A percentile compares a stretch with the other conserved stretches of the same genome.
Evolutionary conservation across 495 filamentous ascomycete species (phyloP).

Genomic region (Neurospora pannonica): DNA sequence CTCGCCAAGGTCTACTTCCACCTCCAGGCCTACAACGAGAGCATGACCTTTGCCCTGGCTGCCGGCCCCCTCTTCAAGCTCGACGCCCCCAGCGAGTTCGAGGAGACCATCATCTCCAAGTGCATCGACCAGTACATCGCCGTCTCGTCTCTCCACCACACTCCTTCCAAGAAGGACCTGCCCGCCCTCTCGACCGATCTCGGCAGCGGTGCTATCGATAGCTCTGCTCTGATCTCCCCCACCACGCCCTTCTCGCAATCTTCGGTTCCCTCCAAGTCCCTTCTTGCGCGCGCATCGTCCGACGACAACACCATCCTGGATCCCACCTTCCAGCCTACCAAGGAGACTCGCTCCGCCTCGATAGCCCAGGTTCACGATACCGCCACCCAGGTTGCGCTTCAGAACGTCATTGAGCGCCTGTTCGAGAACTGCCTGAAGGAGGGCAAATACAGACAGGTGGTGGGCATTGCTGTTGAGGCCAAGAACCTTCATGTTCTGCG

Average conservation of each 20-base stretch:
- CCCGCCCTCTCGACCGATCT: conserved; percentile 70
- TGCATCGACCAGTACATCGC: conserved; percentile 97
- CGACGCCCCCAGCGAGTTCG: conserved; percentile 86
- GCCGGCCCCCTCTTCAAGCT: conserved; percentile 94
- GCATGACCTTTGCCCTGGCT: conserved; percentile 94
- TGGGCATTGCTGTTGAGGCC: conserved; percentile 95
- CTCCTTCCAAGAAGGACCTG: conserved; percentile 37
- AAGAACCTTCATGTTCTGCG: conserved; percentile 86
- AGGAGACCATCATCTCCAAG: conserved; percentile 97
- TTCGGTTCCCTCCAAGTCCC: conserved; percentile 78
- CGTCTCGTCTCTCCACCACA: conserved; percentile 62
- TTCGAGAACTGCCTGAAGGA: conserved; percentile 85
- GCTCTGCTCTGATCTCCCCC: conserved; percentile 65
- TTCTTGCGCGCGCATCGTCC: conserved; percentile 59
- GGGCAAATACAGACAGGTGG: conserved; percentile 90
- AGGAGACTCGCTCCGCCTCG: conserved; percentile 39
- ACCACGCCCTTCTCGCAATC: conserved; percentile 93
- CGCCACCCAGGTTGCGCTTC: conserved; percentile 57
- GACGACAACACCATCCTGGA: conserved; percentile 56
- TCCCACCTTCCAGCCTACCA: conserved; percentile 45
- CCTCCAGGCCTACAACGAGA: conserved; percentile 96
- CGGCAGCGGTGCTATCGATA: conserved; percentile 48
- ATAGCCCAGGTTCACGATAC: conserved; percentile 35
- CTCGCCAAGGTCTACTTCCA: conserved; percentile 98
- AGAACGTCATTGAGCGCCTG: conserved; percentile 73